Evolutionary conservation across 2,329 filamentous ascomycete species (phyloP), one percentile per base, ranked within the genome.

Genomic region (Nothophoma quercina): DNA sequence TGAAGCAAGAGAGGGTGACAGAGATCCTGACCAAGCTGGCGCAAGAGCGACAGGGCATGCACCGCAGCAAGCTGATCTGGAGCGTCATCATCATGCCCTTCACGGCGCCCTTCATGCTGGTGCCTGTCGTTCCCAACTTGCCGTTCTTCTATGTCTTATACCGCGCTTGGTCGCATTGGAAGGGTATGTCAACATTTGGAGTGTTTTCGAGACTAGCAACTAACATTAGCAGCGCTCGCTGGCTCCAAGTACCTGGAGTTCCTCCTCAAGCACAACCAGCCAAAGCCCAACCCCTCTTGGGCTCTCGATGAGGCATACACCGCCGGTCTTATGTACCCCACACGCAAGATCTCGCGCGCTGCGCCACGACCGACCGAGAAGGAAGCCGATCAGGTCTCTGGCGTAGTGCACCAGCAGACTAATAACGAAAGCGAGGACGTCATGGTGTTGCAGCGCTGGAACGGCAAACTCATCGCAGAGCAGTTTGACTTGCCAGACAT

Each of bases 141-240:
- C 95, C 95, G 15, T 98, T 98, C 80, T 98, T 98, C 80, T 99
- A 98, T 74, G 84, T 98, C 32, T 85, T 85, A 15, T 99, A 96
- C 78, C 85, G 95, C 59, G 89, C 91, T 21, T 98, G 69, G 51
- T 75, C 72, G 33, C 73, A 76, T 53, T 69, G 60, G 71, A 68
- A 71, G 60, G 57, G 54, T 64, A 29, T 48, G 18, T 49, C n/a
- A 35, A 8, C 19, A n/a, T 19, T 4, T 10, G 10, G 23, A 7
- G 29, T 18, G 5, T 13, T n/a, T n/a, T 22, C 21, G 13, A 6
- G 0, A 1, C 7, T 6, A 16, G 1, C 4, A 15, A 30, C 45
- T 47, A 23, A 55, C 13, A 0, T 21, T 30, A 4, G 25, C 57
- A 78, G 95, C 95, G 45, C 79, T 96, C 46, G 85, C 86, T 29